phyloP scores from a whole-genome alignment of 805 yeast species.

The Candida piceae region DNA sequence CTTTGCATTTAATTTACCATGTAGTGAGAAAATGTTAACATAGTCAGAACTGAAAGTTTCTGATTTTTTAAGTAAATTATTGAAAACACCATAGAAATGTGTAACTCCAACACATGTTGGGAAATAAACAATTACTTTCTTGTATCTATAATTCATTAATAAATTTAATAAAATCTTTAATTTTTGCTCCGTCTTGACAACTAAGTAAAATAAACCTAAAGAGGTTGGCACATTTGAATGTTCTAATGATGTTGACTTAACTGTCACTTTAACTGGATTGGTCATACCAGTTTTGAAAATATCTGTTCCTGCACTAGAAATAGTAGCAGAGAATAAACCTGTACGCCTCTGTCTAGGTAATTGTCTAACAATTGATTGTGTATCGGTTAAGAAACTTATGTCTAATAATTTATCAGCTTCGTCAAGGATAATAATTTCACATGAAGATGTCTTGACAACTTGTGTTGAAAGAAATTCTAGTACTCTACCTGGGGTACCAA shows the following conservation, averaged over 20 bases:
- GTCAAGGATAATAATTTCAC: constrained; percentile 77
- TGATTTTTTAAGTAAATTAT: constrained; percentile 31
- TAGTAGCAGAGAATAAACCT: constrained; percentile 91
- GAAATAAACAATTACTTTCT: constrained; percentile 83
- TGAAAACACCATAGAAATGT: constrained; percentile 60
- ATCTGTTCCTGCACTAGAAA: constrained; percentile 71
- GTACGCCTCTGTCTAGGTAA: constrained; percentile 91
- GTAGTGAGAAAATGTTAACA: constrained; percentile 60
- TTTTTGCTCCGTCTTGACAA: constrained; percentile 56
- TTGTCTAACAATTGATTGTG: constrained; percentile 57
- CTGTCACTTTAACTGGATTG: constrained; percentile 86
- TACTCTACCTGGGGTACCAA: constrained; percentile 91
- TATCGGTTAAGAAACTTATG: constrained; percentile 64
- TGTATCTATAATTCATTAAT: constrained; percentile 49
- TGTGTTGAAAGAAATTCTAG: constrained; percentile 64
- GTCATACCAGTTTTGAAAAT: constrained; percentile 86
- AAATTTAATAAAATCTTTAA: constrained; percentile 53
- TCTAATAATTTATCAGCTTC: constrained; percentile 92
- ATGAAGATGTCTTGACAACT: constrained; percentile 52
- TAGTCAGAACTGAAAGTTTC: constrained; percentile 11
- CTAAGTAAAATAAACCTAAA: constrained; percentile 55
- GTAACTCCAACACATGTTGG: constrained; percentile 87
- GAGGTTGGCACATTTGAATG: constrained; percentile 53
- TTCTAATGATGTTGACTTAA: constrained; percentile 43
- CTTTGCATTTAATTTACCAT: constrained; percentile 83